Percentiles rank a stretch among this genome's conserved stretches.
phyloP scores from a whole-genome alignment of 2,329 filamentous ascomycete genomes.

The Davidsoniella eucalypti region DNA sequence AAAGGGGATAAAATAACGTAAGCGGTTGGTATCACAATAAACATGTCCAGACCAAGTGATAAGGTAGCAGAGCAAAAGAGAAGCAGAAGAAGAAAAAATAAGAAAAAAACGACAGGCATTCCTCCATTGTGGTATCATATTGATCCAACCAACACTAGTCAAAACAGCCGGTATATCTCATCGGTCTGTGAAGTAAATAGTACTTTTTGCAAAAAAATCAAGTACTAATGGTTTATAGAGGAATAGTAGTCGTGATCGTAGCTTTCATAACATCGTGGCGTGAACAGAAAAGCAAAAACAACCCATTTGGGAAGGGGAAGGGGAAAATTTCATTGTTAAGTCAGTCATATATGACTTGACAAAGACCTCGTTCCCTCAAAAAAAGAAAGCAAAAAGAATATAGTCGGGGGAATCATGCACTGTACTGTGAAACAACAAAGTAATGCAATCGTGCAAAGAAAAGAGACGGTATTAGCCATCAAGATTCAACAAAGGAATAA shows the following conservation, averaged over 20 bases:
- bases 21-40: too few relatives aligned
- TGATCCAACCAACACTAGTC: too few relatives aligned
- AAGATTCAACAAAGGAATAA: not conserved
- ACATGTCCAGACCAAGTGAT: too few relatives aligned
- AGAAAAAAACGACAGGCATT: too few relatives aligned
- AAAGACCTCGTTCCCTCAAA: not conserved
- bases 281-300: conserved; percentile 2
- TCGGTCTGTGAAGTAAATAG: too few relatives aligned
- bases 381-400: not conserved
- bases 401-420: not conserved
- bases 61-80: too few relatives aligned
- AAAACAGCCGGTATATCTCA: too few relatives aligned
- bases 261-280: conserved; percentile 7
- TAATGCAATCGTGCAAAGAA: not conserved
- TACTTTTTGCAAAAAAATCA: not conserved
- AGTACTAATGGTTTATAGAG: too few relatives aligned
- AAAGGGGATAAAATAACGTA: too few relatives aligned
- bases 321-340: not conserved
- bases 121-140: too few relatives aligned
- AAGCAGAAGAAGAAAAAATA: too few relatives aligned
- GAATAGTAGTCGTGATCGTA: conserved; percentile 1
- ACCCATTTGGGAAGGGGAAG: not conserved
- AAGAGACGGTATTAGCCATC: not conserved
- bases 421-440: not conserved
- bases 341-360: not conserved